A percentile compares a stretch with the other conserved stretches of the same genome.
Conservation (phyloP, 257 asterid genomes). For the Sherardia arvensis region DNA sequence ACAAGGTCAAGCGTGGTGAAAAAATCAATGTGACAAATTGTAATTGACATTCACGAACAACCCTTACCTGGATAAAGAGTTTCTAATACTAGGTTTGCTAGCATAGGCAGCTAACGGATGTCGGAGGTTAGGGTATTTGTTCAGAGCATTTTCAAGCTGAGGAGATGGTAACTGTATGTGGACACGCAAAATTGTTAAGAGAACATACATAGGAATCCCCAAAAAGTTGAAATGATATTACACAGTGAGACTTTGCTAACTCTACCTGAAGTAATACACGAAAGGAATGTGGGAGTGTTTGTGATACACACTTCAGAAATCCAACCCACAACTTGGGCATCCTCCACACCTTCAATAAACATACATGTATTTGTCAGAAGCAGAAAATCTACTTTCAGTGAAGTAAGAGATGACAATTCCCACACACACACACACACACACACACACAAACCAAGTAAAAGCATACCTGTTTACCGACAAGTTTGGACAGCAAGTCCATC, state of each 20-base stretch:
- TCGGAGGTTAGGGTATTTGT: conserved; percentile 74
- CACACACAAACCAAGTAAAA: too few relatives aligned
- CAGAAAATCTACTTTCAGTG: neutral
- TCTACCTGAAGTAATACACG: conserved; percentile 76
- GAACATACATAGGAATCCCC: conserved; percentile 4
- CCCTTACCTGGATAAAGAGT: conserved; percentile 67
- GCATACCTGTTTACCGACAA: conserved; percentile 67
- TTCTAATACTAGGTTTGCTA: conserved; percentile 44
- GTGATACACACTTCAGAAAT: conserved; percentile 85
- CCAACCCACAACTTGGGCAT: conserved; percentile 95
- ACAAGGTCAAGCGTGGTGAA: neutral
- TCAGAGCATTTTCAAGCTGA: conserved; percentile 82
- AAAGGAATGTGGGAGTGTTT: conserved; percentile 93
- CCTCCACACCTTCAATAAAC: conserved; percentile 76
- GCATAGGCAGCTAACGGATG: conserved; percentile 61
- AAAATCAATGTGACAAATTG: too few relatives aligned
- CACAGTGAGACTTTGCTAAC: neutral
- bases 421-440: too few relatives aligned
- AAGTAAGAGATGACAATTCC: neutral
- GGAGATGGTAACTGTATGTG: conserved; percentile 88
- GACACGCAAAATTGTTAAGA: conserved; percentile 10
- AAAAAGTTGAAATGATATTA: neutral
- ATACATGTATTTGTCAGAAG: conserved; percentile 10
- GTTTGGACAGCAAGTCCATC: conserved; percentile 87
- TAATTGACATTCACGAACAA: neutral